These are phyloP conservation scores for Fabrea salina DNA, from an alignment of 169 alveolate species.

Conservation along the genomic window DNA sequence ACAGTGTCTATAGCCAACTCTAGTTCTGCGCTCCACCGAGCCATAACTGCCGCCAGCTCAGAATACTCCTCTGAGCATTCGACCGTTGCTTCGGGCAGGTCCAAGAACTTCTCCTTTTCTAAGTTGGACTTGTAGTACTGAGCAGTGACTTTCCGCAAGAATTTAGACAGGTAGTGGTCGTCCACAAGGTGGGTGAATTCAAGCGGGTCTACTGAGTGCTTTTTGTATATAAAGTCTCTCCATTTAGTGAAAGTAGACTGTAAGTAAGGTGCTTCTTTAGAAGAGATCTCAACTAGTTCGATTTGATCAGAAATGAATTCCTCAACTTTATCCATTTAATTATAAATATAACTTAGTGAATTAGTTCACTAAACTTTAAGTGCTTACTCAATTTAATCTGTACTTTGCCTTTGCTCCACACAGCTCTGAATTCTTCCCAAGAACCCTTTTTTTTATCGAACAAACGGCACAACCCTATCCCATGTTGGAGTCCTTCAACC, in stretches of 20 bases:
- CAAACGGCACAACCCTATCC: slow-evolving; percentile 68
- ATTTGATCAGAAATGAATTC: no score
- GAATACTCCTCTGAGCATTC: neutral
- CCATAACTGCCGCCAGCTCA: neutral
- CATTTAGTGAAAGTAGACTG: neutral
- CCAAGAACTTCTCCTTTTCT: neutral
- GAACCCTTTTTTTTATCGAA: slow-evolving; percentile 51
- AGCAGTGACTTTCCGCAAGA: neutral
- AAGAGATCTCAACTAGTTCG: no score
- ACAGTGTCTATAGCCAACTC: slow-evolving; percentile 12
- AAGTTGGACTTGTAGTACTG: neutral
- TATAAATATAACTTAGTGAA: no score
- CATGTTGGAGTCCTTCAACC: slow-evolving; percentile 81
- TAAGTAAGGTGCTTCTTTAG: neutral
- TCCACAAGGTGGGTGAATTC: neutral
- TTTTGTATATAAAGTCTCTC: neutral
- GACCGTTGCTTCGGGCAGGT: neutral
- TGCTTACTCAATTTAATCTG: no score
- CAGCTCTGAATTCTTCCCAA: slow-evolving; percentile 58
- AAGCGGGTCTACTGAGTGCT: neutral
- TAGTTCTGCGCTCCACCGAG: slow-evolving; percentile 27
- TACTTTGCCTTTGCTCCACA: slow-evolving; percentile 52
- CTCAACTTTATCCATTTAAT: no score
- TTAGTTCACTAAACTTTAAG: no score
- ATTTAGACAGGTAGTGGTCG: neutral